Percentiles rank a stretch among this genome's conserved stretches.
phyloP scores from a whole-genome alignment of 306 rosid genomes.

The Datisca glomerata region DNA sequence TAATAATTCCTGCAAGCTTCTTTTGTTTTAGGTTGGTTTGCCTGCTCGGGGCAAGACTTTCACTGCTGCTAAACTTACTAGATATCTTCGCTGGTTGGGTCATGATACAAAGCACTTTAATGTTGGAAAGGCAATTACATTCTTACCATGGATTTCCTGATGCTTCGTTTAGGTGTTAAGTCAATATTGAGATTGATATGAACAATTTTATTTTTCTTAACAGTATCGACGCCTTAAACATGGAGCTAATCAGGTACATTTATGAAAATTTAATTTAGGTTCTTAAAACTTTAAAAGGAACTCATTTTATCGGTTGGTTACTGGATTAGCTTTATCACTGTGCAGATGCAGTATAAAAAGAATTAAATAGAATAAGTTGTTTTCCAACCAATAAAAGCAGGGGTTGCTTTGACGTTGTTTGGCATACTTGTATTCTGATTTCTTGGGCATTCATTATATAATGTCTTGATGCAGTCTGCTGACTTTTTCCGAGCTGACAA shows the following conservation, averaged over 20 bases:
- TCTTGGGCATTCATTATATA: no score
- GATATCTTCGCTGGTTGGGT: constrained; percentile 99
- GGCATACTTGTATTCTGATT: no score
- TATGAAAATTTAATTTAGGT: background rate
- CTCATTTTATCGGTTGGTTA: no score
- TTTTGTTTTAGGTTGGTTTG: constrained; percentile 70
- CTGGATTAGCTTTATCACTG: no score
- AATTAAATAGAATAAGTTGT: no score
- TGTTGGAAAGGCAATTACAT: constrained; percentile 79
- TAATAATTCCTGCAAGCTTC: constrained; percentile 12
- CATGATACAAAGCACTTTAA: constrained; percentile 98
- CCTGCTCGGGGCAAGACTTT: constrained; percentile 99
- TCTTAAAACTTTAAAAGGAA: no score
- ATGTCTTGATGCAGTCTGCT: constrained; percentile 68
- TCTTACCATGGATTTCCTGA: constrained; percentile 17
- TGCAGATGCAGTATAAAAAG: no score
- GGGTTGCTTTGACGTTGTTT: constrained; percentile 12
- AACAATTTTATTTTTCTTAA: constrained; percentile 18
- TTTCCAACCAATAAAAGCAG: no score
- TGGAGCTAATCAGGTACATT: constrained; percentile 77
- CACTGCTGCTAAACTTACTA: constrained; percentile 96
- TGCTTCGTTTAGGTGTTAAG: background rate
- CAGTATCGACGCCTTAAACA: constrained; percentile 99
- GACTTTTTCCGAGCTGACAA: constrained; percentile 96
- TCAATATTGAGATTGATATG: constrained; percentile 11